These are phyloP conservation scores for Ceratobasidium sp. DNA, from an alignment of 1,284 basidiomycete genomes.

Conservation along the genomic window DNA sequence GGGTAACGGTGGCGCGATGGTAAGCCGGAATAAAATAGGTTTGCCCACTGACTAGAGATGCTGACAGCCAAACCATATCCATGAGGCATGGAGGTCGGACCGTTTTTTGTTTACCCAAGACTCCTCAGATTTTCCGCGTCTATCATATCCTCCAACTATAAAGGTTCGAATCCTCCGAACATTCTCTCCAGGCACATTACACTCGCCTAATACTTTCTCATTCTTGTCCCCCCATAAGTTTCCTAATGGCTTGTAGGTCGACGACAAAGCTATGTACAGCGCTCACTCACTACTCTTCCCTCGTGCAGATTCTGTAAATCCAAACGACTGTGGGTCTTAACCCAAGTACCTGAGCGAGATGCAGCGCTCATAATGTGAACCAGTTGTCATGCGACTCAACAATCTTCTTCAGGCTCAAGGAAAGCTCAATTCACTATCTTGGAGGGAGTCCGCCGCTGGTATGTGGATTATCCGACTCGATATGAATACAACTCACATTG, in stretches of 20 bases:
- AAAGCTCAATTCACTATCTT: slow-evolving; percentile 6
- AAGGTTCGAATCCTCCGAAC: slow-evolving; percentile 2
- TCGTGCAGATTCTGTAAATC: slow-evolving; percentile 18
- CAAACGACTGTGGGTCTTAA: slow-evolving; percentile 17
- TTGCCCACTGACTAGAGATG: slow-evolving; percentile 15
- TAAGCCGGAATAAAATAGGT: slow-evolving; percentile 5
- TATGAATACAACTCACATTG: neutral
- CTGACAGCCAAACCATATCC: slow-evolving; percentile 22
- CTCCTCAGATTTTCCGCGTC: slow-evolving; percentile 8
- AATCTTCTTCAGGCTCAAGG: slow-evolving; percentile 34
- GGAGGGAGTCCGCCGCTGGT: slow-evolving; percentile 30
- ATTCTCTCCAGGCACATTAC: slow-evolving; percentile 26
- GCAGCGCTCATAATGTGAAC: neutral
- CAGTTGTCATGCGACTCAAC: slow-evolving; percentile 33
- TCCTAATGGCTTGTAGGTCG: slow-evolving; percentile 22
- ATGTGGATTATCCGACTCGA: neutral
- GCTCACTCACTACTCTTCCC: neutral
- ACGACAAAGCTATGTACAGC: too few relatives aligned
- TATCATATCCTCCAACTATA: slow-evolving; percentile 18
- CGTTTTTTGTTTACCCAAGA: slow-evolving; percentile 28
- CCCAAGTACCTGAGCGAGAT: neutral
- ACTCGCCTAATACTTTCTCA: slow-evolving; percentile 28
- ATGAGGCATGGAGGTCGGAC: slow-evolving; percentile 32
- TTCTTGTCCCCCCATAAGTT: neutral
- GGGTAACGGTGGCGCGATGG: slow-evolving; percentile 36